Evolutionary conservation across 352 stramenopile species (phyloP), one percentile per base, ranked within the genome.

Genomic region (Phytopythium sindhum): DNA sequence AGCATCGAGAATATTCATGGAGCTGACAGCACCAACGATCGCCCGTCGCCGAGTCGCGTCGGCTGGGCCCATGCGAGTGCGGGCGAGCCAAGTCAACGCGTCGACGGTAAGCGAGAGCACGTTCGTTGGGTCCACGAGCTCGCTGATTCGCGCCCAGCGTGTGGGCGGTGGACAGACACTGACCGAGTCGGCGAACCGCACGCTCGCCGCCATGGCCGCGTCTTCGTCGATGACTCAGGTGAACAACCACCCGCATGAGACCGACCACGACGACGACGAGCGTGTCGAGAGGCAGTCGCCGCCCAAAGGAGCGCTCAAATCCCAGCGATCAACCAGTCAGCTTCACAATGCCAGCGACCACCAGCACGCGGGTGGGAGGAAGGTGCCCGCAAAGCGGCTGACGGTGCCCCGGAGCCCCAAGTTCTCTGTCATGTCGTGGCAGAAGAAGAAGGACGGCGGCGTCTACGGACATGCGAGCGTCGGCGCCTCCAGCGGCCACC

Each of bases 391-490:
- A 44, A 90, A 87, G 66, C 80, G 77, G 10, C 67, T 91, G 28
- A 94, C 85, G 1, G 85, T 94, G 15, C 85, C 85, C 1, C 80
- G 80, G 72, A 92, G 83, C 51, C 85, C 85, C 44, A 92, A 91
- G 53, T 94, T 94, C 64, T 93, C 84, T 1, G 74, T 93, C 52
- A 93, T 93, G 84, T 93, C 84, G 21, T 93, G 84, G 84, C 84
- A 93, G 57, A 91, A 91, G 71, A 91, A 88, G 56, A 60, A 52
- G 11, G 58, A 66, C 10, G 58, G 56, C 35, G 26, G 23, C 7
- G 37, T 17, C 19, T 29, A 54, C 24, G 41, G 7, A 24, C 15
- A 24, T 7, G 41, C 39, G 1, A 45, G 41, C 21, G 26, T n/a
- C 1, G 50, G 47, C 0, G 5, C 23, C 10, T 4, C 19, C 19